Conservation (phyloP, 257 asterid species). For the Solanum acaule region DNA sequence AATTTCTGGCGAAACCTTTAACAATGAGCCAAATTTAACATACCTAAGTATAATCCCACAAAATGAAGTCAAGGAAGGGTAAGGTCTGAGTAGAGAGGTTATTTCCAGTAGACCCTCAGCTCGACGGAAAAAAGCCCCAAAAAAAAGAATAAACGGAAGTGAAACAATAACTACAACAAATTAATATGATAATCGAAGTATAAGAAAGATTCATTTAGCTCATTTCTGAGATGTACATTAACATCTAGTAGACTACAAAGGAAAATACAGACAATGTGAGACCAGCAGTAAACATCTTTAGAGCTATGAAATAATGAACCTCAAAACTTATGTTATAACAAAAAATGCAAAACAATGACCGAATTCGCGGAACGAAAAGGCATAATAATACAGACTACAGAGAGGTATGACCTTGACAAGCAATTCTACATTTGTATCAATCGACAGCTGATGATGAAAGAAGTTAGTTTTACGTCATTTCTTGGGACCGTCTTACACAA, state of each 20-base stretch:
- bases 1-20: background rate
- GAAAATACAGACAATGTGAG: background rate
- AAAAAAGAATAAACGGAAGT: background rate
- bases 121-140: background rate
- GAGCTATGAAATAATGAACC: background rate
- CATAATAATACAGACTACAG: background rate
- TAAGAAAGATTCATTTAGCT: background rate
- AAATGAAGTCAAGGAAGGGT: background rate
- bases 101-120: background rate
- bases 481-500: conserved; percentile 92
- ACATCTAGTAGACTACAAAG: background rate
- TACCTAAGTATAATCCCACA: background rate
- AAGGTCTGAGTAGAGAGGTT: background rate
- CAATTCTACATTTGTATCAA: background rate
- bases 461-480: conserved; percentile 19
- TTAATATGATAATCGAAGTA: background rate
- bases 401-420: background rate
- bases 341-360: background rate
- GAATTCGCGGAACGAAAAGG: background rate
- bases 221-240: background rate
- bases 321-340: background rate
- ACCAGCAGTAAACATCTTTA: background rate
- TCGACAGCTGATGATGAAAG: background rate
- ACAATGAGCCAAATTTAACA: background rate
- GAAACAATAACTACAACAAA: background rate